Evolutionary conservation across 257 asterid genomes (phyloP), one percentile per base, ranked within the genome.

Genomic region (Rubia yunnanensis): DNA sequence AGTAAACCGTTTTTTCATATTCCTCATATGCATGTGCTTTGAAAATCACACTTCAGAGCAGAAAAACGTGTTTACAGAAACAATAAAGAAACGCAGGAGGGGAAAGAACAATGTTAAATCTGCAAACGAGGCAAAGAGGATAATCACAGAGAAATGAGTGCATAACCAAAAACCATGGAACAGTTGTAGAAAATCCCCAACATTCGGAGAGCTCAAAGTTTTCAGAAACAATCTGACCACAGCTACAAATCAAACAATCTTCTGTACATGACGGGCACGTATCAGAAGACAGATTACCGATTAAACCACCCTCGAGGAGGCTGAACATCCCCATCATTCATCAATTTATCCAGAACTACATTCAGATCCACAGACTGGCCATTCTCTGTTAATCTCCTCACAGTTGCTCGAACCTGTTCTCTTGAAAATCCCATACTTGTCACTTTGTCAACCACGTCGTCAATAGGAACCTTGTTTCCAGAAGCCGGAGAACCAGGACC

Each of bases 331-430:
- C 89, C 89, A 24, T 79, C 92, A 64, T 90, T 94, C 99, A 94
- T 94, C 86, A 94, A 78, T 81, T 90, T 94, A 84, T 94, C 99
- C 77, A 94, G 70, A 38, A 94, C 99, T 23, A 84, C 67, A 74
- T 94, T 94, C 86, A 94, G 72, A 72, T 94, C 99, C 46, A 90
- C 94, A 0, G 97, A 72, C 60, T 94, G 98, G n/a, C 98, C 99
- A 32, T 81, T 86, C 74, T 90, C 99, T 8, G 95, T 94, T 78
- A 94, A 79, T 77, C 73, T 94, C 57, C 92, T 75, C 2, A 90
- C 98, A 7, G 95, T 84, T 50, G 90, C 95, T 80, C 88, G 84
- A 67, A 84, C 96, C 67, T 82, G 96, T 26, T 88, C 98, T 77
- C 95, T 88, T 26, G 97, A 59, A 73, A 94, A 94, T 64, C 99